Conservation (phyloP, 2,329 filamentous ascomycete genomes). For the Talaromyces sp. region DNA sequence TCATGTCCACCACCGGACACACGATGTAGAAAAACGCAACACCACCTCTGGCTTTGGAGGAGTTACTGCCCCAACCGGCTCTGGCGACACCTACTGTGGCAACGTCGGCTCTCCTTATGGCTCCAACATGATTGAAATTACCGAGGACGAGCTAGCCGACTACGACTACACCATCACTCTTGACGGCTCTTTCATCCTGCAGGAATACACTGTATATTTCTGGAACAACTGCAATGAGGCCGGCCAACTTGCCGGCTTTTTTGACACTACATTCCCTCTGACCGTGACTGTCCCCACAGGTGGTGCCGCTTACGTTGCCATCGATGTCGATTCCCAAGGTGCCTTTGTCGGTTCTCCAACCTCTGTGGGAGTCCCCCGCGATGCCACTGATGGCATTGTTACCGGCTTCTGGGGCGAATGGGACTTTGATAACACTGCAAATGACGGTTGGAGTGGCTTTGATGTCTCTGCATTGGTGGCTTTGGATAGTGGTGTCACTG, state of each 20-base stretch:
- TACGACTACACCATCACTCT: constrained; percentile 38
- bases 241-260: constrained; percentile 29
- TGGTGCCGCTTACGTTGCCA: background rate
- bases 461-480: constrained; percentile 40
- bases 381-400: background rate
- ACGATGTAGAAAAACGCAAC: background rate
- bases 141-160: constrained; percentile 28
- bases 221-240: constrained; percentile 41
- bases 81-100: constrained; percentile 30
- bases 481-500: constrained; percentile 27
- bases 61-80: constrained; percentile 12
- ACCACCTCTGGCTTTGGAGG: background rate
- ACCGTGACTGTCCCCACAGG: background rate
- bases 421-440: constrained; percentile 32
- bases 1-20: background rate
- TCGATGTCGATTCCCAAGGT: background rate
- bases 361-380: background rate
- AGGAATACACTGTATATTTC: constrained; percentile 35
- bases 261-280: background rate
- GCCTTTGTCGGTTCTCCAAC: constrained; percentile 1
- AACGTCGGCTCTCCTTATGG: constrained; percentile 39
- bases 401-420: constrained; percentile 43
- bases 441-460: constrained; percentile 35
- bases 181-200: constrained; percentile 26
- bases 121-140: constrained; percentile 39